phyloP scores from a whole-genome alignment of 768 basidiomycete genomes.

The Boletus coccyginus region DNA sequence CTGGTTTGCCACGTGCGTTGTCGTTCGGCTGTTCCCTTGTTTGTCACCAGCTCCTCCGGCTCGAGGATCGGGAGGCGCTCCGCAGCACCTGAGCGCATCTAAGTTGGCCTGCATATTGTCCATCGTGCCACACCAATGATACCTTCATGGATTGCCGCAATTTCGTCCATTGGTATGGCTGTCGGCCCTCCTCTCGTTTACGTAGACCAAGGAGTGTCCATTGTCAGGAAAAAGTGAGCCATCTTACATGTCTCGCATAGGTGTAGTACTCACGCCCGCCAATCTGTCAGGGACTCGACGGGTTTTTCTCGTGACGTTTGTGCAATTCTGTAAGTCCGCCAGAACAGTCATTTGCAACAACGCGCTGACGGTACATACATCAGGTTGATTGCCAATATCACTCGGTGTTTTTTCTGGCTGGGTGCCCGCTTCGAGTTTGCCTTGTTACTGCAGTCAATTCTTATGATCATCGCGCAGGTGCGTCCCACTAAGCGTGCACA shows the following conservation, averaged over 20 bases:
- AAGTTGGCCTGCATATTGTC: background rate
- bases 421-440: slow-evolving; percentile 76
- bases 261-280: slow-evolving; percentile 1
- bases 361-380: slow-evolving; percentile 8
- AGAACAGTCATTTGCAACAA: background rate
- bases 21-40: slow-evolving; percentile 1
- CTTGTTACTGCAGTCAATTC: slow-evolving; percentile 73
- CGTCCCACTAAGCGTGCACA: slow-evolving; percentile 14
- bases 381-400: slow-evolving; percentile 81
- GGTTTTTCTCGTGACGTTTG: slow-evolving; percentile 88
- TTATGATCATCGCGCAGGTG: slow-evolving; percentile 86
- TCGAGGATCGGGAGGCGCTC: background rate
- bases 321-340: slow-evolving; percentile 62
- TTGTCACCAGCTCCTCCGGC: slow-evolving; percentile 9
- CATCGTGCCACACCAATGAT: slow-evolving; percentile 27
- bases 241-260: slow-evolving; percentile 1
- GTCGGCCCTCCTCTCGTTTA: slow-evolving; percentile 83
- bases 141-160: slow-evolving; percentile 62
- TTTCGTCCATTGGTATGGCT: slow-evolving; percentile 79
- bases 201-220: slow-evolving; percentile 79
- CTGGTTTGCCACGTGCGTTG: slow-evolving; percentile 2
- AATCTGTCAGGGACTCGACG: slow-evolving; percentile 63
- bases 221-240: slow-evolving; percentile 67
- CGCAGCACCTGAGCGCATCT: slow-evolving; percentile 1
- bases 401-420: slow-evolving; percentile 89